Evolutionary conservation across 441 rosid genomes (phyloP).

Genomic region (Adansonia grandidieri): DNA sequence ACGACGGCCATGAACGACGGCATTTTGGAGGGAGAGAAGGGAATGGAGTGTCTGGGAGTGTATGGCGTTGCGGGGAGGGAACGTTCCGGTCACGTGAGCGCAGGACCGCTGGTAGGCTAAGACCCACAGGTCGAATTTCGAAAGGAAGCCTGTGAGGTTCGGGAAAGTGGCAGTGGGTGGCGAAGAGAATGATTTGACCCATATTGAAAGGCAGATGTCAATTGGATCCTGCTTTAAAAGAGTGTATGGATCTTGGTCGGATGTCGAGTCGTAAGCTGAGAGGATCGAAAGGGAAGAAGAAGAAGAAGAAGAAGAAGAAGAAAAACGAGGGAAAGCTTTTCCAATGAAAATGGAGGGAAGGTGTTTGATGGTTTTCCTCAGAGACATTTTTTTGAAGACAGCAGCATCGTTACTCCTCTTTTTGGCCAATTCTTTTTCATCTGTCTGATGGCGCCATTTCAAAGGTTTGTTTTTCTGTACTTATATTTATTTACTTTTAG

Average conservation of each 20-base stretch:
- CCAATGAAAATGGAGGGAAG: conserved; percentile 29
- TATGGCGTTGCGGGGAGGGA: conserved; percentile 88
- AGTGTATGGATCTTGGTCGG: conserved; percentile 51
- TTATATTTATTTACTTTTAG: not conserved
- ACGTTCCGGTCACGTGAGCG: conserved; percentile 76
- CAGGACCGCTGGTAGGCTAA: conserved; percentile 88
- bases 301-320: conserved; percentile 23
- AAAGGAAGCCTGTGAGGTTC: conserved; percentile 83
- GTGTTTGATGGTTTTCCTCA: conserved; percentile 52
- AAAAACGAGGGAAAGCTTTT: not conserved
- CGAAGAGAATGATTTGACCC: conserved; percentile 93
- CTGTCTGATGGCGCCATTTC: not conserved
- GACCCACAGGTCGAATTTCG: conserved; percentile 93
- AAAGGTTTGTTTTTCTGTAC: not conserved
- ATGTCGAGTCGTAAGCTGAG: conserved; percentile 19
- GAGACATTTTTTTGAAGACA: conserved; percentile 38
- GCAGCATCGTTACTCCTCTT: not conserved
- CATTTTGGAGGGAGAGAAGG: conserved; percentile 71
- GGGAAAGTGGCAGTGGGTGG: conserved; percentile 52
- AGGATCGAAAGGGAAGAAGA: conserved; percentile 45
- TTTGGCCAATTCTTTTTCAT: not conserved
- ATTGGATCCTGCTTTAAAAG: conserved; percentile 86
- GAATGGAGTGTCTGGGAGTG: conserved; percentile 64
- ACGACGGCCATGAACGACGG: conserved; percentile 53
- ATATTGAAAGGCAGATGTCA: conserved; percentile 70